phyloP scores from a whole-genome alignment of 78 protist genomes.

The Dictyostelium discoideum region DNA sequence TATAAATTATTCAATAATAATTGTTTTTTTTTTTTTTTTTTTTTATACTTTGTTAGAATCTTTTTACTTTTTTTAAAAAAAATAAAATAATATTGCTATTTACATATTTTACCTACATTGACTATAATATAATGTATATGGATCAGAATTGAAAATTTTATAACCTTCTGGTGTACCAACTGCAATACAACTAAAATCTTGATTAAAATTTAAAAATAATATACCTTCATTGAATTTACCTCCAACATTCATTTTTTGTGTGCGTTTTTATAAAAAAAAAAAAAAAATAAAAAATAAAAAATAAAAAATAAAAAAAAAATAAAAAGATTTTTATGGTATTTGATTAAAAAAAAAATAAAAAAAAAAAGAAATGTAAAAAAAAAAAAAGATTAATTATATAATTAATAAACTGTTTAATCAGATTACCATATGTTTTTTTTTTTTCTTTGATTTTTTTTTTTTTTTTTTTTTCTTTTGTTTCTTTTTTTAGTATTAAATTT shows the following conservation, averaged over 20 bases:
- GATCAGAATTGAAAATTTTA: conserved; percentile 94
- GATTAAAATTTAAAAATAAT: conserved; percentile 86
- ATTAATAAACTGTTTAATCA: not conserved
- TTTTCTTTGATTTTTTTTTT: not conserved
- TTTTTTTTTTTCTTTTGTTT: not conserved
- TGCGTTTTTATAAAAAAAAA: not conserved
- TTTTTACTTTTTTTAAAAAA: not conserved
- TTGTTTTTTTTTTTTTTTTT: not conserved
- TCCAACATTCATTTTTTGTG: conserved; percentile 28
- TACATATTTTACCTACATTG: conserved; percentile 32
- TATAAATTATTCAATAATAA: not conserved
- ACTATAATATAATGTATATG: conserved; percentile 89
- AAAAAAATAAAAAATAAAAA: too few relatives aligned
- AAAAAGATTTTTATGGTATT: not conserved
- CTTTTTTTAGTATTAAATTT: not conserved
- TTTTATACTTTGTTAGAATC: too few relatives aligned
- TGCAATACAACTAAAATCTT: conserved; percentile 93
- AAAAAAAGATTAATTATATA: not conserved
- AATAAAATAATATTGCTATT: not conserved
- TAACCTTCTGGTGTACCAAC: conserved; percentile 95
- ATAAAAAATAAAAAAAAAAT: not conserved
- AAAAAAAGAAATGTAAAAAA: not conserved
- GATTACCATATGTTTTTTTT: not conserved
- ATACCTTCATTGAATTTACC: conserved; percentile 55
- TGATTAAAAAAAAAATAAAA: not conserved